A percentile compares a stretch with the other conserved stretches of the same genome.
Evolutionary conservation across 106 monocot genomes (phyloP).

Genomic region (Phalaenopsis equestris): DNA sequence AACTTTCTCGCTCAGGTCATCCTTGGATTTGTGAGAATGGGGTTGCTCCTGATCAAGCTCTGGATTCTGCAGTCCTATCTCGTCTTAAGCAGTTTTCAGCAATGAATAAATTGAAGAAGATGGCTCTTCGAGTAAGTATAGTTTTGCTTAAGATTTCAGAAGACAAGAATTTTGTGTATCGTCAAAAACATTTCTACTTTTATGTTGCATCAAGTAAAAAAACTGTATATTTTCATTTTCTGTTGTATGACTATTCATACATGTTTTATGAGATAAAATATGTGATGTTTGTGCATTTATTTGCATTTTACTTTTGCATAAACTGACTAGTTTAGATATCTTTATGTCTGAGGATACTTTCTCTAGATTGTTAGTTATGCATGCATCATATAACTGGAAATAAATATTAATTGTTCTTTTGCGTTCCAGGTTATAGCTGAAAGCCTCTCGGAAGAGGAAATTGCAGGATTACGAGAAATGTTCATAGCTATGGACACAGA

Average conservation of each 20-base stretch:
- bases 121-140: constrained; percentile 16
- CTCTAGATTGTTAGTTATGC: too few species aligned
- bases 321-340: neutral
- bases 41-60: constrained; percentile 30
- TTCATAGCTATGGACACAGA: constrained; percentile 70
- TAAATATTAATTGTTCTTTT: neutral
- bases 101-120: constrained; percentile 37
- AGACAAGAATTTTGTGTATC: neutral
- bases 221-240: too few species aligned
- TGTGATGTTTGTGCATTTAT: neutral
- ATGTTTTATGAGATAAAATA: too few species aligned
- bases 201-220: too few species aligned
- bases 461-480: constrained; percentile 76
- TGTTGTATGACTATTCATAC: too few species aligned
- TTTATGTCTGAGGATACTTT: too few species aligned
- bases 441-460: constrained; percentile 63
- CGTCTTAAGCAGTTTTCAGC: constrained; percentile 35
- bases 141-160: neutral
- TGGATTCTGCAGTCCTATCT: constrained; percentile 29
- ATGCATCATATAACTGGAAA: too few species aligned
- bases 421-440: constrained; percentile 47
- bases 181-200: too few species aligned
- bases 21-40: constrained; percentile 34
- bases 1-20: constrained; percentile 12
- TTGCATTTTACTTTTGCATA: neutral